Percentiles rank a stretch among this genome's conserved stretches.
phyloP scores from a whole-genome alignment of 768 basidiomycete species.

The Suillus fuscotomentosus region DNA sequence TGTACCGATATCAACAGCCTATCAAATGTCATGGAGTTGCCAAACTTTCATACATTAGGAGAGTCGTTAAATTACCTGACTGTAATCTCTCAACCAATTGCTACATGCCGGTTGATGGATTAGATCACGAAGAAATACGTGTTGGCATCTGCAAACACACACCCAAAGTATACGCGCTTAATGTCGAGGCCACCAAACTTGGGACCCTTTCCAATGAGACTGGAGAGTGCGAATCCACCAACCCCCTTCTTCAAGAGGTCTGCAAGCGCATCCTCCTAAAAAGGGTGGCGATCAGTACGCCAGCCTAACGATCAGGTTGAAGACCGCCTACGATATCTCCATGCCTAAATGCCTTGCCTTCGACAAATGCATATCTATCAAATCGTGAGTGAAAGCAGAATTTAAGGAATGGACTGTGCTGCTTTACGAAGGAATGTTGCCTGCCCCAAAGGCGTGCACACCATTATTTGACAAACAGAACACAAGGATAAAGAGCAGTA shows the following conservation, averaged over 20 bases:
- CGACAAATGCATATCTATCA: slow-evolving; percentile 76
- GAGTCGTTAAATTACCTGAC: slow-evolving; percentile 44
- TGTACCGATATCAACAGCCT: slow-evolving; percentile 84
- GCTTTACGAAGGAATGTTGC: slow-evolving; percentile 77
- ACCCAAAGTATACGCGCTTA: slow-evolving; percentile 85
- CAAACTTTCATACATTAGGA: not conserved
- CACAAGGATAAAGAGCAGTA: slow-evolving; percentile 50
- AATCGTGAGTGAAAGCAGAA: not conserved
- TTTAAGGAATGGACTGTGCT: not conserved
- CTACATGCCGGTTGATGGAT: slow-evolving; percentile 32
- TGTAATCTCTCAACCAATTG: slow-evolving; percentile 90
- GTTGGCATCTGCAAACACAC: slow-evolving; percentile 16
- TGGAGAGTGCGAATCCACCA: slow-evolving; percentile 58
- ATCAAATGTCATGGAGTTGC: not conserved
- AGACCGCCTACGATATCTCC: slow-evolving; percentile 73
- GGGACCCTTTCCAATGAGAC: slow-evolving; percentile 52
- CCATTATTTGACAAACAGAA: slow-evolving; percentile 56
- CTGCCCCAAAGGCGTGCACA: slow-evolving; percentile 77
- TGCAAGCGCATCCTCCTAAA: slow-evolving; percentile 69
- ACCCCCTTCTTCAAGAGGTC: slow-evolving; percentile 57
- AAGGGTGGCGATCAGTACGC: slow-evolving; percentile 1
- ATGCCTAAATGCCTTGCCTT: slow-evolving; percentile 83
- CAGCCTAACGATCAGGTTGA: not conserved
- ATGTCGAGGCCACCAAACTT: slow-evolving; percentile 83
- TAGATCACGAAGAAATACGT: not conserved